Conservation (phyloP, 1,284 basidiomycete species). For the Ceratobasidium sp. region DNA sequence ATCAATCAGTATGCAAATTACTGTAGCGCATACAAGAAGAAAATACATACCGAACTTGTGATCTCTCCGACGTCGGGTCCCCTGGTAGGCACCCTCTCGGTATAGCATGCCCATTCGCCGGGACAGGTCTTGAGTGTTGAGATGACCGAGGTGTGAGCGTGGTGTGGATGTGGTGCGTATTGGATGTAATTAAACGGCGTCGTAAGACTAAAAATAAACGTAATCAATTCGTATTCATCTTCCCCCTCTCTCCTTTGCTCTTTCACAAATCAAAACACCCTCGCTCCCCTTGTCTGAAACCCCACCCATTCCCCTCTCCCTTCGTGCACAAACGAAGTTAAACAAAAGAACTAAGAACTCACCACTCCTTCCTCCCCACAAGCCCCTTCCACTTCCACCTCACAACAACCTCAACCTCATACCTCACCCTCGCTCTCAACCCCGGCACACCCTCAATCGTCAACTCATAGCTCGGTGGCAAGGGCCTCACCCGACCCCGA, state of each 20-base stretch:
- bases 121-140: conserved; percentile 48
- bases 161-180: conserved; percentile 45
- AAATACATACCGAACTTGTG: conserved; percentile 42
- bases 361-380: conserved; percentile 43
- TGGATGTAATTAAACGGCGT: conserved; percentile 47
- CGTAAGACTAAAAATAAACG: conserved; percentile 34
- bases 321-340: background rate
- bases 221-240: background rate
- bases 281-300: too few species aligned
- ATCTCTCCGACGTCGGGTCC: conserved; percentile 45
- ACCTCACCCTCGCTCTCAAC: conserved; percentile 47
- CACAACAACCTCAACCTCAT: conserved; percentile 43
- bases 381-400: conserved; percentile 48
- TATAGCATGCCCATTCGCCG: conserved; percentile 48
- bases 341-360: background rate
- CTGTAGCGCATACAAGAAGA: background rate
- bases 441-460: conserved; percentile 47
- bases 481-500: conserved; percentile 20
- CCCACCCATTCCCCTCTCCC: background rate
- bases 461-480: conserved; percentile 47
- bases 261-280: too few species aligned
- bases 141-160: conserved; percentile 45
- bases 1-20: background rate
- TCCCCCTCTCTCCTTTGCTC: too few species aligned
- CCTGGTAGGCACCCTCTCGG: conserved; percentile 44